Base-by-base conservation (phyloP, 768 basidiomycete genomes). In the Amanita pallidorosea region DNA sequence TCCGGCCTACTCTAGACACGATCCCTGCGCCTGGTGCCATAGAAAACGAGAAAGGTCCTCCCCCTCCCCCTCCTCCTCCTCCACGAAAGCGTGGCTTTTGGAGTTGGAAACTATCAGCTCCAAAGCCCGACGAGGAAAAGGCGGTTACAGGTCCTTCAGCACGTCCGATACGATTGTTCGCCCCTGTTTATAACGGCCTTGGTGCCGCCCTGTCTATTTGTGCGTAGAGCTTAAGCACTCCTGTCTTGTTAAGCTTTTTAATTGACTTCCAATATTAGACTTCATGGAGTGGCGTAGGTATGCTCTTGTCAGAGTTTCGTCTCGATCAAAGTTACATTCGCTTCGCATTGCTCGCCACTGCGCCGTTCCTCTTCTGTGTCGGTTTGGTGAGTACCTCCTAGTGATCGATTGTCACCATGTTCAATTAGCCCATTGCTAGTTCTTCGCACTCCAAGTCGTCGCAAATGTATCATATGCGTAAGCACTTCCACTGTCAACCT, bases 311-410 rank as follows among this genome's bases (percentile, higher is more conserved):
- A 47, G 88, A 92, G 62, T 84, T 72, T 48, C 66, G 78, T 4
- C 65, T 89, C 44, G 92, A 93, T 60, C 72, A 77, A 17, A 60
- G 72, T 17, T 81, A 72, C 60, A 64, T 54, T 1, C 75, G 90
- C 8, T 88, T 93, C 51, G 76, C 72, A 2, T 74, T 94, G 2
- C 55, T 88, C 8, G 72, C 63, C 12, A 80, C 85, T 1, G 64
- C 72, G 0, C 90, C 90, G 0, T 78, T 88, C 61, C 70, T 89
- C 5, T 76, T 87, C 56, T 90, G 87, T 53, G 74, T 93, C 6
- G 80, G 84, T 2, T 62, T 90, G 58, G 86, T 87, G 59, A 63
- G 81, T 45, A 17, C 46, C 43, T 20, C 47, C 18, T 15, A 9
- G 9, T 8, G 29, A 36, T 1, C 8, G 25, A 51, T 29, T 9